Evolutionary conservation across 805 yeast genomes (phyloP).

Genomic region (Kregervanrija pseudodelftensis): DNA sequence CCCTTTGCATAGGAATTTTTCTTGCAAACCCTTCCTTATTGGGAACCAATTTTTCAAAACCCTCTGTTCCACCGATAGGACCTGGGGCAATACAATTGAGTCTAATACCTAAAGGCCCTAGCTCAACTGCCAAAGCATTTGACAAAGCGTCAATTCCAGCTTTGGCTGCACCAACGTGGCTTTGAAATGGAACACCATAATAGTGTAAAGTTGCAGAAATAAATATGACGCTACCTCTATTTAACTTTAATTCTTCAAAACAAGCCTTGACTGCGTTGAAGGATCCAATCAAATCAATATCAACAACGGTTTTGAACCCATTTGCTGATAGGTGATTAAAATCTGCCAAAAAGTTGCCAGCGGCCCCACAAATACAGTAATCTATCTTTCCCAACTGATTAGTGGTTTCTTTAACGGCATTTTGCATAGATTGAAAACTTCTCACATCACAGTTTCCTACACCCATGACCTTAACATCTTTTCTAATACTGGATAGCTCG

Average conservation of each 20-base stretch:
- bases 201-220: conserved; percentile 88
- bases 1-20: conserved; percentile 57
- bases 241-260: conserved; percentile 52
- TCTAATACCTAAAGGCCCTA: conserved; percentile 84
- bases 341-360: conserved; percentile 85
- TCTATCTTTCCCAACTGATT: conserved; percentile 70
- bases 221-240: conserved; percentile 68
- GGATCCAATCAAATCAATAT: conserved; percentile 83
- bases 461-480: conserved; percentile 63
- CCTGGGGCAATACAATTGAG: conserved; percentile 90
- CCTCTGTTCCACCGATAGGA: conserved; percentile 81
- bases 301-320: conserved; percentile 83
- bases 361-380: conserved; percentile 90
- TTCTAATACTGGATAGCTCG: conserved; percentile 52
- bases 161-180: conserved; percentile 91
- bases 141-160: conserved; percentile 91
- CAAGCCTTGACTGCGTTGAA: conserved; percentile 86
- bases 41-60: conserved; percentile 56
- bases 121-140: conserved; percentile 79
- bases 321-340: conserved; percentile 72
- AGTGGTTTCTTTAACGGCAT: conserved; percentile 64
- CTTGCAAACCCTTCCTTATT: conserved; percentile 33
- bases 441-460: conserved; percentile 76
- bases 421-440: conserved; percentile 46
- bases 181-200: conserved; percentile 81